Base-by-base conservation (phyloP, 257 asterid species). In the Ilex asprella region DNA sequence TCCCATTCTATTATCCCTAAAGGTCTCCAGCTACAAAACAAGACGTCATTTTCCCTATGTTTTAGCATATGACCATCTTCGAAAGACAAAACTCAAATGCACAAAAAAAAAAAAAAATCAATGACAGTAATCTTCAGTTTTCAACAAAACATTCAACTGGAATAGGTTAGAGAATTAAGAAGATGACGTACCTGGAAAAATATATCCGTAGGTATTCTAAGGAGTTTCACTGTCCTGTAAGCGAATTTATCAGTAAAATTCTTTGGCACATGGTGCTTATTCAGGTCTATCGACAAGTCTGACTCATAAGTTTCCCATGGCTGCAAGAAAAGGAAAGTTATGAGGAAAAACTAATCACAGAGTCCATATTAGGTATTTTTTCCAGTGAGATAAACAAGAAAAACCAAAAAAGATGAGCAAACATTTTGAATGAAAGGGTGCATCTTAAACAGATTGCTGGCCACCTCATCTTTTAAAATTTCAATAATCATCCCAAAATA, bases 281-380 rank as follows among this genome's bases (percentile, higher is more conserved):
- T 56, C 52, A 91, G 82, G 82, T 91, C 97, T 16, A 91, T 85
- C 16, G 93, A 70, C 71, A 75, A 10, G 71, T 87, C 84, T 46
- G 97, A 68, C 32, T 56, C 75, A 70, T 91, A 87, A 27, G 94
- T 71, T 58, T 91, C 96, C 97, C 97, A 91, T 31, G 97, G 97
- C 97, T 91, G 69, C 85, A 74, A 61, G 67, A 44, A 53, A 74
- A 66, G 32, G 27, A 67, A 64, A 47, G 27, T 21, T 21, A 31
- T 27, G 41, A 35, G 8, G 5, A 35, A 35, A 35, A 35, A 4
- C 41, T 35, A 35, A 35, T 35, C 8, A 35, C 41, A 35, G 8
- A 35, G 41, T 35, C 41, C 41, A 3, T 0, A 8, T 35, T 35
- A 35, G 7, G 7, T 3, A 4, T 35, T 35, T 8, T 35, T 35